phyloP scores from a whole-genome alignment of 768 basidiomycete species.

The Lactifluus volemus region DNA sequence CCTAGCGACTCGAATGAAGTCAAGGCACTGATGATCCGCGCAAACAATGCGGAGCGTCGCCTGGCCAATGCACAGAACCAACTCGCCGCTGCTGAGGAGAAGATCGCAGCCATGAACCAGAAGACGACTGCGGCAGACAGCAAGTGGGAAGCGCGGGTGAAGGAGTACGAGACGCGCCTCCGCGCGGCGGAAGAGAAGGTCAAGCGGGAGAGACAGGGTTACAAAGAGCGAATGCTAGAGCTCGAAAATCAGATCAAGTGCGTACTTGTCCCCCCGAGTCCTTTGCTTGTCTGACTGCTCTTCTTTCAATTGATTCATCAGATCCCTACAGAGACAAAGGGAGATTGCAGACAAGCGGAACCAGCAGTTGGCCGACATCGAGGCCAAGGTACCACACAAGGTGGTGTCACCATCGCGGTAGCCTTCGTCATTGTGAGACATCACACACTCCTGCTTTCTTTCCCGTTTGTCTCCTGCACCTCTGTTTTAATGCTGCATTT shows the following conservation, averaged over 20 bases:
- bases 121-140: conserved; percentile 64
- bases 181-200: conserved; percentile 84
- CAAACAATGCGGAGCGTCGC: conserved; percentile 80
- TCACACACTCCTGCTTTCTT: neutral
- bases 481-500: conserved; percentile 4
- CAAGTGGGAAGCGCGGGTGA: conserved; percentile 94
- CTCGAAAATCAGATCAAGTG: conserved; percentile 68
- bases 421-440: neutral
- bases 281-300: neutral
- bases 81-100: conserved; percentile 75
- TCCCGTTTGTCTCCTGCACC: neutral
- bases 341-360: conserved; percentile 73
- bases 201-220: conserved; percentile 89
- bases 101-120: conserved; percentile 63
- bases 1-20: conserved; percentile 61
- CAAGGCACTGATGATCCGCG: conserved; percentile 59
- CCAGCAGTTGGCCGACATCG: conserved; percentile 46
- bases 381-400: conserved; percentile 18
- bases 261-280: conserved; percentile 9
- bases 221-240: conserved; percentile 75
- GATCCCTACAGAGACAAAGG: conserved; percentile 68
- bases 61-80: conserved; percentile 81
- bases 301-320: conserved; percentile 23
- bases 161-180: conserved; percentile 78
- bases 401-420: conserved; percentile 10